Evolutionary conservation across 306 rosid genomes (phyloP), one percentile per base, ranked within the genome.

Genomic region (Nissolia schottii): DNA sequence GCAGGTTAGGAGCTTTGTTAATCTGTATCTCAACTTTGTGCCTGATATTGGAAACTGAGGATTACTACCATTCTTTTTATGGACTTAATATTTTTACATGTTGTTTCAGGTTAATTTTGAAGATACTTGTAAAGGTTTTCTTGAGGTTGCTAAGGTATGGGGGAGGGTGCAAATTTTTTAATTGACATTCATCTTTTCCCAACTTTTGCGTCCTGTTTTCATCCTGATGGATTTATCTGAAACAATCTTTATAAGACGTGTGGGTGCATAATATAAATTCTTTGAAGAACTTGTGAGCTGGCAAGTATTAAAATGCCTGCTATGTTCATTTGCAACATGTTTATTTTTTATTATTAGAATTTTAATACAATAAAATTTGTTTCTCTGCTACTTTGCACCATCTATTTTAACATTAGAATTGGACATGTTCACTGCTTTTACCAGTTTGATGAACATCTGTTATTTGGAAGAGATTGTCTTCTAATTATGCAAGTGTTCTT

Each of bases 61-160:
- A 71, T 24, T n/a, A 24, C 19, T 64, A n/a, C 35, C 43, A 10
- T 16, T 25, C 38, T 38, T 70, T 62, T 71, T 68, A 29, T 55
- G 56, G 31, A 57, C 19, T 61, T 70, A 12, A 55, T 7, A 19
- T 35, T 48, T 57, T 67, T 18, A 62, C 22, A 53, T 67, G 45
- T 76, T 24, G 38, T 70, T 73, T 41, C 86, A 94, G 97, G 96
- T 94, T 71, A 91, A 94, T 78, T 94, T 94, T 82, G 99, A 91
- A 90, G 97, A 94, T 68, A 91, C 97, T 40, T 89, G 97, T 87
- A 94, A 94, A 76, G 99, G 99, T 31, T 94, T 91, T 81, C 88
- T 94, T 19, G 99, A 94, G 75, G 95, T 94, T 82, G 97, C 99
- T 7, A 91, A 94, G 97, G 99, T 94, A 86, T 67, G 63, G 5